phyloP scores from a whole-genome alignment of 1,284 basidiomycete genomes.

The Ustilago crameri region DNA sequence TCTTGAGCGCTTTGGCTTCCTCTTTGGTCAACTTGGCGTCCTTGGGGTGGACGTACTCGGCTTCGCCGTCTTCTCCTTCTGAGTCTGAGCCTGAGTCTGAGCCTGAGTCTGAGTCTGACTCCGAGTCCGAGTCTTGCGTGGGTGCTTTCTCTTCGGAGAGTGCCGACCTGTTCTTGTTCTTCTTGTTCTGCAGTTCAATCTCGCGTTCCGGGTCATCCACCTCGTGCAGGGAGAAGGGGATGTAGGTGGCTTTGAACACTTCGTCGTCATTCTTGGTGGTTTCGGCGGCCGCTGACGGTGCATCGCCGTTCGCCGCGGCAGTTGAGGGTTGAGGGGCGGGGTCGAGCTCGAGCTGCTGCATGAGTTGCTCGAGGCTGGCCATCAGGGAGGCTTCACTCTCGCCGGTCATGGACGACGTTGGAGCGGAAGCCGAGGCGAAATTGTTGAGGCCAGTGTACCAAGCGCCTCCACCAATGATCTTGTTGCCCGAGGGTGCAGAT shows the following conservation, averaged over 20 bases:
- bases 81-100: constrained; percentile 5
- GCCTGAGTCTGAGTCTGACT: constrained; percentile 3
- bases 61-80: constrained; percentile 5
- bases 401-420: constrained; percentile 8
- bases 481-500: neutral
- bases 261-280: constrained; percentile 44
- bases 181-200: constrained; percentile 36
- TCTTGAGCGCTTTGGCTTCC: constrained; percentile 34
- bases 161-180: neutral
- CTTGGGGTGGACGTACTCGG: constrained; percentile 23
- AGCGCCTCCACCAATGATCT: constrained; percentile 36
- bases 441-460: constrained; percentile 33
- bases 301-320: neutral
- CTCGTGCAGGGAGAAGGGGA: constrained; percentile 65
- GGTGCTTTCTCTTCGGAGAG: neutral
- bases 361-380: constrained; percentile 39
- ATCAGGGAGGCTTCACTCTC: constrained; percentile 57
- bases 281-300: neutral
- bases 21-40: constrained; percentile 47
- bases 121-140: constrained; percentile 1
- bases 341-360: constrained; percentile 27
- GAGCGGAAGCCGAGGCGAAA: neutral
- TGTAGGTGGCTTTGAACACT: constrained; percentile 63
- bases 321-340: neutral
- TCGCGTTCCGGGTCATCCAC: constrained; percentile 65